Conservation (phyloP, 1,139 yeast genomes). For the Sugiyamaella japonica region DNA sequence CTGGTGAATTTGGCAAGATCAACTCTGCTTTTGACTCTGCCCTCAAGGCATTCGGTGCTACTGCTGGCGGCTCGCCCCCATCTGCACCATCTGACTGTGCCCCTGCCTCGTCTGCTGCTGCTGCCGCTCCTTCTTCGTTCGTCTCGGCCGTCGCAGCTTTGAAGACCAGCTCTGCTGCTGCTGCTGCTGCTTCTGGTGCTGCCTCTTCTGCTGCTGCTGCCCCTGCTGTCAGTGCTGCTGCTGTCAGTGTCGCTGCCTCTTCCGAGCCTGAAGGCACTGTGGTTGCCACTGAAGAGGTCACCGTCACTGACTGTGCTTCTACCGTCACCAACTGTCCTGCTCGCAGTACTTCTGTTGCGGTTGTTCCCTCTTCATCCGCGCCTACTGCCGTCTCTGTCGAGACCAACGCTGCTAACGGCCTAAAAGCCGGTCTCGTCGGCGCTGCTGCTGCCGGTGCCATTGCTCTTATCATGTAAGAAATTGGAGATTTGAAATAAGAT, state of each 20-base stretch:
- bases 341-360: slow-evolving; percentile 11
- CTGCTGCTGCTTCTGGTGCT: slow-evolving; percentile 14
- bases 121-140: slow-evolving; percentile 18
- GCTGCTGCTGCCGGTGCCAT: slow-evolving; percentile 21
- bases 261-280: slow-evolving; percentile 9
- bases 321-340: slow-evolving; percentile 17
- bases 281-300: slow-evolving; percentile 9
- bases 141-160: slow-evolving; percentile 14
- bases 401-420: slow-evolving; percentile 6
- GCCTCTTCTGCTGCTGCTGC: slow-evolving; percentile 18
- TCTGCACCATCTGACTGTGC: slow-evolving; percentile 12
- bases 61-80: slow-evolving; percentile 21
- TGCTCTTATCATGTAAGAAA: slow-evolving; percentile 18
- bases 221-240: slow-evolving; percentile 4
- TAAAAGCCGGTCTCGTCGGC: slow-evolving; percentile 17
- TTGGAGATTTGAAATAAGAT: no score
- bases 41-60: slow-evolving; percentile 18
- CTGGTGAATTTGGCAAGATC: slow-evolving; percentile 11
- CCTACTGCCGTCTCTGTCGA: neutral
- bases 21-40: slow-evolving; percentile 18
- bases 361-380: slow-evolving; percentile 17
- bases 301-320: slow-evolving; percentile 14
- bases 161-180: neutral
- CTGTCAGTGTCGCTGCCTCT: no score
- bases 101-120: slow-evolving; percentile 16